phyloP scores from a whole-genome alignment of 345 rosid genomes.

The Gynandropsis gynandra region DNA sequence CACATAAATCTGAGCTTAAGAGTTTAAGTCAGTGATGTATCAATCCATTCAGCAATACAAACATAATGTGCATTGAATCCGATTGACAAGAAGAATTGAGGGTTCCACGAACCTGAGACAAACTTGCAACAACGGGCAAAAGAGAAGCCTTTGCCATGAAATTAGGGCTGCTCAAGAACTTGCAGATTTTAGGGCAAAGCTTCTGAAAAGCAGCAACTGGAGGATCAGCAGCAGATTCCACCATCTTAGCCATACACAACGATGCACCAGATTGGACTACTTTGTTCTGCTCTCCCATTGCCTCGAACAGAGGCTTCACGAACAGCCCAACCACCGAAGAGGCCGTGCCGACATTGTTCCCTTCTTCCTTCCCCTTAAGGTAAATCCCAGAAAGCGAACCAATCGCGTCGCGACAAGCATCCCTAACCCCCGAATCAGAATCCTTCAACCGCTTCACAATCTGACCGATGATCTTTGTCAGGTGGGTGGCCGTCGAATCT shows the following conservation, averaged over 20 bases:
- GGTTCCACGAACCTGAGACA: conserved; percentile 64
- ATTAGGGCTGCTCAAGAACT: conserved; percentile 72
- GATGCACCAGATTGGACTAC: conserved; percentile 89
- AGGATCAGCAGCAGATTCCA: conserved; percentile 60
- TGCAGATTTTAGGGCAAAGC: conserved; percentile 83
- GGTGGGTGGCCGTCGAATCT: conserved; percentile 48
- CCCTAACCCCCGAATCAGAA: conserved; percentile 80
- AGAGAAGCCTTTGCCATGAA: conserved; percentile 77
- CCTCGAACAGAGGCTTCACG: conserved; percentile 85
- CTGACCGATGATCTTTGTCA: conserved; percentile 49
- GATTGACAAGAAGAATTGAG: conserved; percentile 23
- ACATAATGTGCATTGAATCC: neutral
- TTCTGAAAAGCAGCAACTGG: conserved; percentile 66
- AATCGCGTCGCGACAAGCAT: conserved; percentile 84
- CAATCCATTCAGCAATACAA: neutral
- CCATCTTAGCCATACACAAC: conserved; percentile 82
- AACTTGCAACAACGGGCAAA: conserved; percentile 66
- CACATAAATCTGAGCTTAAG: neutral
- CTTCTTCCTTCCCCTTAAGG: conserved; percentile 46
- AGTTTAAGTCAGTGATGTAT: neutral
- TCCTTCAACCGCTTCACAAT: conserved; percentile 59
- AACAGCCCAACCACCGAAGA: conserved; percentile 60
- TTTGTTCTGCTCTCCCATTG: conserved; percentile 96
- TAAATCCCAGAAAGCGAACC: conserved; percentile 64
- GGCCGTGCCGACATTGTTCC: conserved; percentile 22